These are phyloP conservation scores for Fusarium nanum DNA, from an alignment of 2,329 filamentous ascomycete species.

Conservation along the genomic window DNA sequence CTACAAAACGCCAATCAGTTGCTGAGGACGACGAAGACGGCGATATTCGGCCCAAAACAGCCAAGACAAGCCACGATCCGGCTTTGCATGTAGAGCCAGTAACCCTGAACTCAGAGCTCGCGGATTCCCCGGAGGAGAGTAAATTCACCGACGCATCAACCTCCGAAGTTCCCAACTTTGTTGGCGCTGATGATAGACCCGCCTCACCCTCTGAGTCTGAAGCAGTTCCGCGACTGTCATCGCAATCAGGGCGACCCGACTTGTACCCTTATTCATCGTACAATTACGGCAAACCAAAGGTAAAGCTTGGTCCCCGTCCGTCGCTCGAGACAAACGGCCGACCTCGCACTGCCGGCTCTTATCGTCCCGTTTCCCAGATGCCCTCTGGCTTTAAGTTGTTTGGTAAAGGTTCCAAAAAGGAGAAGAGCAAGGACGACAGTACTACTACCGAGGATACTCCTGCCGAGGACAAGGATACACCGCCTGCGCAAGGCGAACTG, in stretches of 20 bases:
- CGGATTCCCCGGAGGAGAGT: constrained; percentile 61
- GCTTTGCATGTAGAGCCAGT: constrained; percentile 52
- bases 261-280: constrained; percentile 63
- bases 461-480: constrained; percentile 53
- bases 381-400: constrained; percentile 82
- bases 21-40: constrained; percentile 61
- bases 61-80: constrained; percentile 47
- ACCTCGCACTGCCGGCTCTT: constrained; percentile 70
- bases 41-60: constrained; percentile 43
- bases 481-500: constrained; percentile 51
- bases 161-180: constrained; percentile 64
- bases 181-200: constrained; percentile 59
- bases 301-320: constrained; percentile 89
- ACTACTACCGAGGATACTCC: constrained; percentile 51
- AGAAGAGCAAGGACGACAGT: constrained; percentile 46
- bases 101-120: constrained; percentile 64
- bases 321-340: constrained; percentile 73
- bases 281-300: constrained; percentile 75
- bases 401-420: constrained; percentile 67
- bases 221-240: constrained; percentile 60
- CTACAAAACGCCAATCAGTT: constrained; percentile 68
- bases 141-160: constrained; percentile 61
- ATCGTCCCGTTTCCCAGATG: constrained; percentile 80
- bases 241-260: constrained; percentile 65
- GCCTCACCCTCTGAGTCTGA: constrained; percentile 60